A percentile compares a stretch with the other conserved stretches of the same genome.
Conservation (phyloP, 441 rosid species). For the Adansonia grandidieri region DNA sequence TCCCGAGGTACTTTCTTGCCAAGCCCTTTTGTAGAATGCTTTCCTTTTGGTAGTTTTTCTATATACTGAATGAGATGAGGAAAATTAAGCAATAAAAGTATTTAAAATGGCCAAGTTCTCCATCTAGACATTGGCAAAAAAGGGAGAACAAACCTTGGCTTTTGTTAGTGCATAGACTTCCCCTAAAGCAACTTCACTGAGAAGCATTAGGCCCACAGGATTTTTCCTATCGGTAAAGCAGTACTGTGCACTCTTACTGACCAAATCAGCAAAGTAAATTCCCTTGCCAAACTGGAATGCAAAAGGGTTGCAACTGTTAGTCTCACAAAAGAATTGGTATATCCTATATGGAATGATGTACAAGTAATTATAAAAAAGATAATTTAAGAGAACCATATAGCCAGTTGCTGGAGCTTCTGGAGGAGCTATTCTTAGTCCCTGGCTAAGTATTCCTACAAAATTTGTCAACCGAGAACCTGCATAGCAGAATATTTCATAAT, state of each 20-base stretch:
- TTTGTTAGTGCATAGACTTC: slow-evolving; percentile 80
- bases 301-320: slow-evolving; percentile 28
- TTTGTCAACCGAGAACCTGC: slow-evolving; percentile 94
- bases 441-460: slow-evolving; percentile 96
- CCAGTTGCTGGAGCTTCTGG: slow-evolving; percentile 99
- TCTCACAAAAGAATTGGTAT: slow-evolving; percentile 19
- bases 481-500: slow-evolving; percentile 23
- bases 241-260: slow-evolving; percentile 98
- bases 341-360: background rate
- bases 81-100: slow-evolving; percentile 7
- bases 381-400: slow-evolving; percentile 68
- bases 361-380: background rate
- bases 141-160: slow-evolving; percentile 63
- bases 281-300: slow-evolving; percentile 92
- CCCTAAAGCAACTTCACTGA: slow-evolving; percentile 94
- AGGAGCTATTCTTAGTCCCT: slow-evolving; percentile 98
- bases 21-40: slow-evolving; percentile 93
- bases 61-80: slow-evolving; percentile 53
- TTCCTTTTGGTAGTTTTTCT: slow-evolving; percentile 88
- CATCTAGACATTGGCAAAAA: background rate
- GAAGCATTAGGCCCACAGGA: slow-evolving; percentile 92
- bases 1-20: slow-evolving; percentile 81
- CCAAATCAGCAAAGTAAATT: slow-evolving; percentile 94
- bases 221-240: slow-evolving; percentile 78
- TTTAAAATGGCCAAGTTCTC: slow-evolving; percentile 22